Conservation (phyloP, 805 yeast species). For the Saturnispora hagleri region DNA sequence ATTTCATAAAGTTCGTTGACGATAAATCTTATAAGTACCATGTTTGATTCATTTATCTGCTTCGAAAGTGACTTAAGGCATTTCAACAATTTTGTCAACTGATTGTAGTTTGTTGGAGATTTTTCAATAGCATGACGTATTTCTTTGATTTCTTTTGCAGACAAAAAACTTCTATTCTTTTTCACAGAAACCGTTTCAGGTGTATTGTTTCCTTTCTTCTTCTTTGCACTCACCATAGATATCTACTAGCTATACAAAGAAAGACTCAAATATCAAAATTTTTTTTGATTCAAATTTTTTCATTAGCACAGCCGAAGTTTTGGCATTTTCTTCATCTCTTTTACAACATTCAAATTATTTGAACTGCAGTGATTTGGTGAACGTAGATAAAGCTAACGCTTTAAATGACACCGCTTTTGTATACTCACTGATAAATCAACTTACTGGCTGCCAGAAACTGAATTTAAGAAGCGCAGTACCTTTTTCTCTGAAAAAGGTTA, state of each 20-base stretch:
- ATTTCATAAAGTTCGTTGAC: slow-evolving; percentile 35
- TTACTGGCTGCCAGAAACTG: slow-evolving; percentile 4
- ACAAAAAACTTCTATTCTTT: neutral
- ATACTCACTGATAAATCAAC: slow-evolving; percentile 3
- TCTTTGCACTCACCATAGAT: neutral
- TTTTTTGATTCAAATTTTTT: slow-evolving; percentile 4
- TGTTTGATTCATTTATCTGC: slow-evolving; percentile 18
- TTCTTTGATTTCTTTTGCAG: slow-evolving; percentile 20
- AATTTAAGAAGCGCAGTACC: neutral
- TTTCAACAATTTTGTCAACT: slow-evolving; percentile 38
- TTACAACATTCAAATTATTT: neutral
- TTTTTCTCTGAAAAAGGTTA: neutral
- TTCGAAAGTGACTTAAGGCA: slow-evolving; percentile 25
- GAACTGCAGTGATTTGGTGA: slow-evolving; percentile 4
- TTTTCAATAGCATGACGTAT: slow-evolving; percentile 27
- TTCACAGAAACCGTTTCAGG: neutral
- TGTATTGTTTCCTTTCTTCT: neutral
- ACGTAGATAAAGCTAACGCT: neutral
- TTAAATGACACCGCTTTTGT: neutral
- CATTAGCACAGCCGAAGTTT: slow-evolving; percentile 10
- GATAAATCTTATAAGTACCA: slow-evolving; percentile 28
- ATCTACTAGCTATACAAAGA: neutral
- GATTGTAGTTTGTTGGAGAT: slow-evolving; percentile 46
- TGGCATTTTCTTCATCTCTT: neutral
- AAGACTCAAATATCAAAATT: neutral